Conservation (phyloP, 2,329 filamentous ascomycete species). For the Fusarium sp. region DNA sequence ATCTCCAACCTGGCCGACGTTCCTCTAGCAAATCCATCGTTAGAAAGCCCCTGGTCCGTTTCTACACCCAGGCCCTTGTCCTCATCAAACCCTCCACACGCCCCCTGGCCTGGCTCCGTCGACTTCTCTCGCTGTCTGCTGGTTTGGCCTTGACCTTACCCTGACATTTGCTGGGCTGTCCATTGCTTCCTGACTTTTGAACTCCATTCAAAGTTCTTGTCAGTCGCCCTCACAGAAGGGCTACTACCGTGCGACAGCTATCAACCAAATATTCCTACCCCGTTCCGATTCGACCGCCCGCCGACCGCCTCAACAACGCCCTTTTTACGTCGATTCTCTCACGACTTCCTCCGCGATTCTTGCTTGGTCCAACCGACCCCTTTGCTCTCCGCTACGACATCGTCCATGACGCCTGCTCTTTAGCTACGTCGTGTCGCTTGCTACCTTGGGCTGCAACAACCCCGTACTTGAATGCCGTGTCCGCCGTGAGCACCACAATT, state of each 20-base stretch:
- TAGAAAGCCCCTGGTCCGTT: slow-evolving; percentile 28
- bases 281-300: slow-evolving; percentile 11
- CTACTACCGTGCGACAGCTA: slow-evolving; percentile 28
- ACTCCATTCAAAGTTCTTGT: slow-evolving; percentile 26
- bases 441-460: slow-evolving; percentile 30
- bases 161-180: slow-evolving; percentile 19
- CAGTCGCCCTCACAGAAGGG: slow-evolving; percentile 32
- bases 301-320: slow-evolving; percentile 24
- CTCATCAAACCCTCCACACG: slow-evolving; percentile 42
- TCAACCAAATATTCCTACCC: slow-evolving; percentile 26
- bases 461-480: slow-evolving; percentile 31
- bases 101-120: slow-evolving; percentile 37
- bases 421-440: slow-evolving; percentile 36
- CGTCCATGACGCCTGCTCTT: slow-evolving; percentile 37
- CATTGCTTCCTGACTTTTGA: slow-evolving; percentile 27
- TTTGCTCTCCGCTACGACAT: slow-evolving; percentile 13
- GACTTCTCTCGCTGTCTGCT: slow-evolving; percentile 21
- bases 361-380: slow-evolving; percentile 19
- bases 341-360: slow-evolving; percentile 15
- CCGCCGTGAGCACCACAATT: slow-evolving; percentile 17
- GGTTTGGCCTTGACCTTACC: slow-evolving; percentile 22
- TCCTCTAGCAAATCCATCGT: slow-evolving; percentile 34
- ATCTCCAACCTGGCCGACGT: slow-evolving; percentile 20
- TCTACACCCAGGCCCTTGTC: slow-evolving; percentile 37
- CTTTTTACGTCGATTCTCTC: slow-evolving; percentile 14